Base-by-base conservation (phyloP, 306 rosid genomes). In the Fragaria vesca region DNA sequence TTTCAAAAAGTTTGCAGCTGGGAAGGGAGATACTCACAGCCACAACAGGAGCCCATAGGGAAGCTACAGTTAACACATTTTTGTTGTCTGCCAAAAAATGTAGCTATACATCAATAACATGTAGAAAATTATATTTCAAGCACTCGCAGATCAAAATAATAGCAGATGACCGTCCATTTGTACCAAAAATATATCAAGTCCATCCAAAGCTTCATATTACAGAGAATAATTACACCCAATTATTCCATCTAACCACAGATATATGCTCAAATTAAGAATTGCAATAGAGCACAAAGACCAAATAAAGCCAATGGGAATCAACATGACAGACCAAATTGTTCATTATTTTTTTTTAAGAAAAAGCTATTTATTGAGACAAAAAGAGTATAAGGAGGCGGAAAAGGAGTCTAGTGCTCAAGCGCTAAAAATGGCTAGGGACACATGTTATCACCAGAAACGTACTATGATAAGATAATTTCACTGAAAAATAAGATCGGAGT, bases 11-110 rank as follows among this genome's bases (percentile, higher is more conserved):
- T 72, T 67, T 1, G 13, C 74, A 80, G 76, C 78, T 52, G 71
- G 63, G 78, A 72, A 47, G 48, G 83, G 78, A 62, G 83, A 78
- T 79, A 91, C 99, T 93, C 86, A 95, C 99, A 77, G 97, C 97
- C 82, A 92, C 86, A 78, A 95, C 97, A 82, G 99, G 99, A 83
- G 96, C 89, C 99, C 99, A 95, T 66, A 95, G 81, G 89, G 94
- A 87, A 73, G 78, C 89, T 45, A 95, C 9, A 17, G 99, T 95
- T 72, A 90, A 86, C 69, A 62, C 81, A 79, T 95, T 92, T 69
- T 92, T 75, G 86, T 95, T 95, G 1, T 85, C 98, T 95, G 97
- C 86, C 83, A 82, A 83, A 84, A 83, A 84, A 71, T 68, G 63
- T 38, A 81, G 47, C 46, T 55, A 81, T 28, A 71, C 4, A 72